Conservation (phyloP, 257 asterid genomes). For the Solanum megistacrolobum region DNA sequence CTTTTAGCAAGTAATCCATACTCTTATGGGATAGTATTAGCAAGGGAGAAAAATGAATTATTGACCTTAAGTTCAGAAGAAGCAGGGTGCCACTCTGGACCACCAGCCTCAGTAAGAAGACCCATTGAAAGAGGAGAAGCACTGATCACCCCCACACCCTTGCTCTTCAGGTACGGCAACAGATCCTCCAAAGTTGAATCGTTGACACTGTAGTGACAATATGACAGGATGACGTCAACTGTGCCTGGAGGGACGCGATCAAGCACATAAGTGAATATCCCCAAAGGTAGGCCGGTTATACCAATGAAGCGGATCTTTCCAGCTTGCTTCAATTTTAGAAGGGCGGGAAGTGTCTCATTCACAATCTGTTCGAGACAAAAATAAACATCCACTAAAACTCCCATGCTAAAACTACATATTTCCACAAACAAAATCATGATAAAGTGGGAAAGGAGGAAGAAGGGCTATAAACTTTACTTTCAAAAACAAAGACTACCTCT, state of each 20-base stretch:
- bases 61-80: constrained; percentile 74
- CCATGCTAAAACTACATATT: not conserved
- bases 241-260: constrained; percentile 80
- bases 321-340: constrained; percentile 57
- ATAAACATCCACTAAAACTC: constrained; percentile 8
- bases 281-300: constrained; percentile 88
- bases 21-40: not conserved
- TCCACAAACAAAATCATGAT: not conserved
- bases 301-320: constrained; percentile 90
- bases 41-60: not conserved
- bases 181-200: constrained; percentile 66
- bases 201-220: constrained; percentile 79
- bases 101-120: constrained; percentile 85
- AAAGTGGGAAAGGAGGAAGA: not conserved
- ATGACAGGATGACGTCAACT: constrained; percentile 82
- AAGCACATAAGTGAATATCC: constrained; percentile 59
- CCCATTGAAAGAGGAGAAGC: constrained; percentile 99
- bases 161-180: constrained; percentile 84
- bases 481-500: not conserved
- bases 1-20: not conserved
- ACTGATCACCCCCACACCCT: constrained; percentile 86
- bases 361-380: constrained; percentile 53
- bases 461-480: not conserved
- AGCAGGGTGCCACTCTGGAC: constrained; percentile 99
- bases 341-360: constrained; percentile 89